phyloP scores from a whole-genome alignment of 2,329 filamentous ascomycete genomes.

The Periconia sp. region DNA sequence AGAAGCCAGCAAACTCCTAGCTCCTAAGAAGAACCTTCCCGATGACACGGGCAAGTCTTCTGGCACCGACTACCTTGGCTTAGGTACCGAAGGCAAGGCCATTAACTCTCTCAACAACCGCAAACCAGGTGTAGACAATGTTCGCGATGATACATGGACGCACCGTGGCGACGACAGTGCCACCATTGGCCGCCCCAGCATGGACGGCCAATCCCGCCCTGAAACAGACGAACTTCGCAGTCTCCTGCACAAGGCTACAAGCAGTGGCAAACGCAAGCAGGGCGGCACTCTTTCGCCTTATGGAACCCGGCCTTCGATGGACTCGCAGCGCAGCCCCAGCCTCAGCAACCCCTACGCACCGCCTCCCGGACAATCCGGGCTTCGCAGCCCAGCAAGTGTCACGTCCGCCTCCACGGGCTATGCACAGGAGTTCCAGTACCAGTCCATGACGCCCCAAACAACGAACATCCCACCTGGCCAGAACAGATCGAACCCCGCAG shows the following conservation, averaged over 20 bases:
- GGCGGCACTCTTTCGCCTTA: constrained; percentile 28
- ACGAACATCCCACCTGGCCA: constrained; percentile 10
- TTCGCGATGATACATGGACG: constrained; percentile 51
- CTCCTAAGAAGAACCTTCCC: constrained; percentile 41
- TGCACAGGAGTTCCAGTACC: constrained; percentile 37
- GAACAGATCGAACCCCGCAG: constrained; percentile 16
- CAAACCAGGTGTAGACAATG: constrained; percentile 44
- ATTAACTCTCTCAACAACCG: constrained; percentile 50
- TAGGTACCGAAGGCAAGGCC: constrained; percentile 33
- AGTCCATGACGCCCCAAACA: constrained; percentile 34
- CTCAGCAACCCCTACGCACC: constrained; percentile 24
- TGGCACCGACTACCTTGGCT: constrained; percentile 37
- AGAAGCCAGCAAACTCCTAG: constrained; percentile 67
- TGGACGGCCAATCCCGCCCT: constrained; percentile 39
- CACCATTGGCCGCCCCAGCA: constrained; percentile 44
- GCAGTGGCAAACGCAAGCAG: constrained; percentile 48
- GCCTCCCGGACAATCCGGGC: constrained; percentile 13
- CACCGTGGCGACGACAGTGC: constrained; percentile 39
- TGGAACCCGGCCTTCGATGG: constrained; percentile 17
- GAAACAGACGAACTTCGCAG: constrained; percentile 51
- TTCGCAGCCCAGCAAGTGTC: constrained; percentile 31
- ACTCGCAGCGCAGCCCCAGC: constrained; percentile 12
- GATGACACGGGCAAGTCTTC: constrained; percentile 32
- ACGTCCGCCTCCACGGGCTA: constrained; percentile 34
- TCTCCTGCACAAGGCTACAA: constrained; percentile 45